Percentiles rank a stretch among this genome's conserved stretches.
Conservation (phyloP, 495 filamentous ascomycete genomes). For the Apiosordaria backusii region DNA sequence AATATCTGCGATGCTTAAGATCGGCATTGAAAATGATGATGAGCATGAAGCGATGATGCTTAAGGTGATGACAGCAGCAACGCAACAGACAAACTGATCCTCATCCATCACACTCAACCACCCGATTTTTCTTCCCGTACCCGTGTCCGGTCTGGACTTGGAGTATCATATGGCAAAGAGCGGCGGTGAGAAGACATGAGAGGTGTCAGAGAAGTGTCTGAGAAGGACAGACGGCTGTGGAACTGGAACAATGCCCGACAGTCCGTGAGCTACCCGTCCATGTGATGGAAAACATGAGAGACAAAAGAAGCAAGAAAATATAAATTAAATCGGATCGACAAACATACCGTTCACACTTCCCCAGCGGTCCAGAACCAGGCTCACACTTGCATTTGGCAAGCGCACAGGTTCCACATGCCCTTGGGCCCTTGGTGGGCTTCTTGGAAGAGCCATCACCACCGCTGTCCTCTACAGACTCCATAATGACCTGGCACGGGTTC, state of each 20-base stretch:
- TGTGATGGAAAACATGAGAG: background rate
- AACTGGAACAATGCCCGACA: background rate
- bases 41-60: background rate
- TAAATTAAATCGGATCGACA: background rate
- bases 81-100: background rate
- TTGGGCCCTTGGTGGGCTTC: conserved; percentile 24
- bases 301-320: background rate
- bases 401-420: conserved; percentile 27
- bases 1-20: background rate
- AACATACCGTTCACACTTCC: conserved; percentile 26
- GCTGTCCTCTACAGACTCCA: background rate
- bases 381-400: conserved; percentile 26
- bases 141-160: background rate
- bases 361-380: conserved; percentile 15
- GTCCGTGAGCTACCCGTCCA: too few relatives aligned
- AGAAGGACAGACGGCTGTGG: background rate
- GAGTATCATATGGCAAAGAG: too few relatives aligned
- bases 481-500: background rate
- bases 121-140: too few relatives aligned
- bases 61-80: background rate
- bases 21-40: background rate
- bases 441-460: background rate
- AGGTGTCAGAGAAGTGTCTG: background rate
- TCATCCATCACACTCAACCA: too few relatives aligned
- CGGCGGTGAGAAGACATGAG: too few relatives aligned